A percentile compares a stretch with the other conserved stretches of the same genome.
These are phyloP conservation scores for Neurospora sublineolata DNA, from an alignment of 495 filamentous ascomycete genomes.

Conservation along the genomic window DNA sequence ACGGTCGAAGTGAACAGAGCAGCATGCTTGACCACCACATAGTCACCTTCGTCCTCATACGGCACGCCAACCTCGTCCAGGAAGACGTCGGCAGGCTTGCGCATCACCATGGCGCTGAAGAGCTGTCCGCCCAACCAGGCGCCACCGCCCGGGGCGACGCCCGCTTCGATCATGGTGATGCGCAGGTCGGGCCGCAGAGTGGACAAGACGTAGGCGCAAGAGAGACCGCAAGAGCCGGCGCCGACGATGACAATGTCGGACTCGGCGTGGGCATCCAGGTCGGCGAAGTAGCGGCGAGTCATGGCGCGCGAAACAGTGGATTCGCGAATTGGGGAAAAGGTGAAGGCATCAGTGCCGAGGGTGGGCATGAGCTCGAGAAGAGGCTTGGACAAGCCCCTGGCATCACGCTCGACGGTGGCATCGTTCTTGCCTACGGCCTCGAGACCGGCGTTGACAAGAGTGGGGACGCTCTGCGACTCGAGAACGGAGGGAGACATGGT, in stretches of 20 bases:
- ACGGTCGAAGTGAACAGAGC: slow-evolving; percentile 83
- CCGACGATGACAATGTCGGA: slow-evolving; percentile 86
- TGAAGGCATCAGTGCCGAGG: slow-evolving; percentile 55
- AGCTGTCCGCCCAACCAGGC: slow-evolving; percentile 90
- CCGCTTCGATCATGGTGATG: slow-evolving; percentile 83
- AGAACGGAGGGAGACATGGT: slow-evolving; percentile 64
- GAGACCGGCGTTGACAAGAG: slow-evolving; percentile 13
- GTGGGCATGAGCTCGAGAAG: slow-evolving; percentile 41
- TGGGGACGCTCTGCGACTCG: slow-evolving; percentile 14
- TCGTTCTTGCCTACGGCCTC: slow-evolving; percentile 25
- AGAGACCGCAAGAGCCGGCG: slow-evolving; percentile 77
- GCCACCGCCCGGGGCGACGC: slow-evolving; percentile 76
- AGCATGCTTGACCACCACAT: slow-evolving; percentile 87
- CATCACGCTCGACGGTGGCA: slow-evolving; percentile 26
- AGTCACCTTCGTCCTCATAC: slow-evolving; percentile 79
- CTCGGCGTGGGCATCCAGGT: slow-evolving; percentile 82
- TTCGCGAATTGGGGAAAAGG: slow-evolving; percentile 78
- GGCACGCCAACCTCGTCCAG: slow-evolving; percentile 66
- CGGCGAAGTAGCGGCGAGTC: slow-evolving; percentile 81
- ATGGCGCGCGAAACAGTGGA: slow-evolving; percentile 83
- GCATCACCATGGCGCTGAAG: slow-evolving; percentile 88
- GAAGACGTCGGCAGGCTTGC: slow-evolving; percentile 80
- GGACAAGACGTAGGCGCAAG: slow-evolving; percentile 71
- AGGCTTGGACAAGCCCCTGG: slow-evolving; percentile 37
- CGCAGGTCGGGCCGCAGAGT: slow-evolving; percentile 79